Conservation (phyloP, 2,329 filamentous ascomycete genomes). For the Rhynchosporium secalis region DNA sequence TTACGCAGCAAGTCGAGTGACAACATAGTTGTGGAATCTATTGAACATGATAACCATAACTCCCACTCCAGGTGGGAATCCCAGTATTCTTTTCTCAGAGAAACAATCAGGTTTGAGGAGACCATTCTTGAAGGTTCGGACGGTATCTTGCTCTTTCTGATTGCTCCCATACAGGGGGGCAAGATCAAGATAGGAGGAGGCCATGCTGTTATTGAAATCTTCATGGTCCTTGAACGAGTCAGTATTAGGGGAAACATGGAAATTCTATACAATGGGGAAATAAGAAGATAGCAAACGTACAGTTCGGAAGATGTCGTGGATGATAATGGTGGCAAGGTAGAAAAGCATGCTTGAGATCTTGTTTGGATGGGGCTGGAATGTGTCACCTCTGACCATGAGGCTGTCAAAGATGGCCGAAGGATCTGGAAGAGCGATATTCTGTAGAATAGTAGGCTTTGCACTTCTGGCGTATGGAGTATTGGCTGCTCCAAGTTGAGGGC, state of each 20-base stretch:
- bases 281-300: constrained; percentile 19
- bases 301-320: constrained; percentile 66
- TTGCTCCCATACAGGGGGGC: constrained; percentile 71
- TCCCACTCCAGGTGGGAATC: constrained; percentile 70
- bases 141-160: constrained; percentile 48
- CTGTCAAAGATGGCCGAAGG: constrained; percentile 62
- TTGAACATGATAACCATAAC: constrained; percentile 77
- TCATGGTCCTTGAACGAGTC: constrained; percentile 47
- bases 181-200: constrained; percentile 74
- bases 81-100: constrained; percentile 67
- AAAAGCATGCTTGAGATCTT: constrained; percentile 75
- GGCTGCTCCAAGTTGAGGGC: constrained; percentile 64
- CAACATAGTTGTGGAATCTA: constrained; percentile 75
- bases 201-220: constrained; percentile 63
- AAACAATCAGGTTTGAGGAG: constrained; percentile 72
- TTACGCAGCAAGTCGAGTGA: constrained; percentile 66
- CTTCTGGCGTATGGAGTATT: constrained; percentile 67
- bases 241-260: constrained; percentile 5
- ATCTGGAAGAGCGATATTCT: constrained; percentile 64
- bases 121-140: constrained; percentile 67
- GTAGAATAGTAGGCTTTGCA: constrained; percentile 59
- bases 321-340: constrained; percentile 71
- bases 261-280: not conserved
- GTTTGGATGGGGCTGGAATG: constrained; percentile 65
- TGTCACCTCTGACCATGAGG: constrained; percentile 54